Percentiles rank a stretch among this genome's conserved stretches.
These are phyloP conservation scores for Gremmenia infestans DNA, from an alignment of 2,329 filamentous ascomycete genomes.

Conservation along the genomic window DNA sequence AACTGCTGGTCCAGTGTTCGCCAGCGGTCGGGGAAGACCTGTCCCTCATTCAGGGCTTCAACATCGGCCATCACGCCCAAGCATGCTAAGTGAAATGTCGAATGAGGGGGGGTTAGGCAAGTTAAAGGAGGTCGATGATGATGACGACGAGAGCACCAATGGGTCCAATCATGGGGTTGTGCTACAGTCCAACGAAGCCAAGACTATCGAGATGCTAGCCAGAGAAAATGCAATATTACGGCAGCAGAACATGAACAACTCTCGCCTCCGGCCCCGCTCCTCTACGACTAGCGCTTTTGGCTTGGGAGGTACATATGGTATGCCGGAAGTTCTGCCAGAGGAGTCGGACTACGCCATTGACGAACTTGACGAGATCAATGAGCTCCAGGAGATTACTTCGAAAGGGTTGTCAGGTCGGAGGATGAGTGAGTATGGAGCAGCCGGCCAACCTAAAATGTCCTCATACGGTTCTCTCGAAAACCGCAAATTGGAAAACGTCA, in stretches of 20 bases:
- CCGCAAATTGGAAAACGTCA: slow-evolving; percentile 59
- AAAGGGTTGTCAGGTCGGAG: slow-evolving; percentile 30
- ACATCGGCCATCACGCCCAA: slow-evolving; percentile 74
- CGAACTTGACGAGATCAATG: slow-evolving; percentile 59
- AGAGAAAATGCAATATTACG: slow-evolving; percentile 60
- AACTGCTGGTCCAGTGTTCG: slow-evolving; percentile 17
- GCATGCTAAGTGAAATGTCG: slow-evolving; percentile 69
- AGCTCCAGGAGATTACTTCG: slow-evolving; percentile 34
- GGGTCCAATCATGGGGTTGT: slow-evolving; percentile 51
- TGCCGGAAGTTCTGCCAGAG: slow-evolving; percentile 56
- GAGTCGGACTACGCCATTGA: slow-evolving; percentile 70
- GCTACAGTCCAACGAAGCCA: slow-evolving; percentile 51
- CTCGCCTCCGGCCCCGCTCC: slow-evolving; percentile 52
- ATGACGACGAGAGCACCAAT: slow-evolving; percentile 53
- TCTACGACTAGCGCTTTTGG: slow-evolving; percentile 49
- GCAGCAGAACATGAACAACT: slow-evolving; percentile 52
- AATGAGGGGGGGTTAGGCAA: slow-evolving; percentile 61
- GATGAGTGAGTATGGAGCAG: slow-evolving; percentile 33
- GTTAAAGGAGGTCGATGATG: slow-evolving; percentile 65
- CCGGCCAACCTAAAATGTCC: slow-evolving; percentile 28
- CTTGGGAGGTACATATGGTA: slow-evolving; percentile 51
- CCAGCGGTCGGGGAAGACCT: slow-evolving; percentile 29
- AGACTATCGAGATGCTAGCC: slow-evolving; percentile 58
- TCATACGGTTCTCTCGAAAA: slow-evolving; percentile 47
- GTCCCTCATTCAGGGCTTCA: slow-evolving; percentile 65